phyloP scores from a whole-genome alignment of 768 basidiomycete genomes.

The Boletus sp. region DNA sequence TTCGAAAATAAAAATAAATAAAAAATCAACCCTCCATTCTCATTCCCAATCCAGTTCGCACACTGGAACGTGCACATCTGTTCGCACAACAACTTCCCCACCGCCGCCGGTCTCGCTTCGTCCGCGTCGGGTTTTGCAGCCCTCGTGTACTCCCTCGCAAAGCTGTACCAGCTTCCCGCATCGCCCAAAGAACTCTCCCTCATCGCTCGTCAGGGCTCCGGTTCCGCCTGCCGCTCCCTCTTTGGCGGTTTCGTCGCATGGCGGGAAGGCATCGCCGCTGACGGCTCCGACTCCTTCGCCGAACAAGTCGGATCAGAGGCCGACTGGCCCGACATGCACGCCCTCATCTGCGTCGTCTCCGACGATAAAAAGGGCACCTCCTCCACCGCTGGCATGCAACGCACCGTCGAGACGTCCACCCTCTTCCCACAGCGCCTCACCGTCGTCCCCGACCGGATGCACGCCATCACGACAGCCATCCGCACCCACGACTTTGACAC shows the following conservation, averaged over 20 bases:
- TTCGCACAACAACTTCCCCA: constrained; percentile 98
- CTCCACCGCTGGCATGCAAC: constrained; percentile 96
- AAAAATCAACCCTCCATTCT: neutral
- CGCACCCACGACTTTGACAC: constrained; percentile 72
- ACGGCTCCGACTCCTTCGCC: constrained; percentile 86
- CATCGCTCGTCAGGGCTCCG: constrained; percentile 96
- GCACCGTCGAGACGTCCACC: constrained; percentile 87
- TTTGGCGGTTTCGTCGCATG: constrained; percentile 98
- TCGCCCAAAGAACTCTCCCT: constrained; percentile 81
- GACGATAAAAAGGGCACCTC: constrained; percentile 96
- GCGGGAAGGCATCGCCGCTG: constrained; percentile 52
- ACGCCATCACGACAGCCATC: constrained; percentile 78
- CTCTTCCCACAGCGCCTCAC: constrained; percentile 89
- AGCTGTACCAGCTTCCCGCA: constrained; percentile 78
- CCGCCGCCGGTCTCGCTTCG: constrained; percentile 95
- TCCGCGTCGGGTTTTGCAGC: constrained; percentile 98
- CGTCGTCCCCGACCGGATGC: constrained; percentile 89
- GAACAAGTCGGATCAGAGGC: constrained; percentile 77
- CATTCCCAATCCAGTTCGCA: constrained; percentile 13
- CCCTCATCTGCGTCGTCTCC: constrained; percentile 94
- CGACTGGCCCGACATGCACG: constrained; percentile 96
- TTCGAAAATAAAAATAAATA: neutral
- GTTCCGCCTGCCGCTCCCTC: constrained; percentile 96
- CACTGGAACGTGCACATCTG: constrained; percentile 76
- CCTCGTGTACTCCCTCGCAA: constrained; percentile 82